Conservation (phyloP, 2,329 filamentous ascomycete species). For the Fusarium nanum region DNA sequence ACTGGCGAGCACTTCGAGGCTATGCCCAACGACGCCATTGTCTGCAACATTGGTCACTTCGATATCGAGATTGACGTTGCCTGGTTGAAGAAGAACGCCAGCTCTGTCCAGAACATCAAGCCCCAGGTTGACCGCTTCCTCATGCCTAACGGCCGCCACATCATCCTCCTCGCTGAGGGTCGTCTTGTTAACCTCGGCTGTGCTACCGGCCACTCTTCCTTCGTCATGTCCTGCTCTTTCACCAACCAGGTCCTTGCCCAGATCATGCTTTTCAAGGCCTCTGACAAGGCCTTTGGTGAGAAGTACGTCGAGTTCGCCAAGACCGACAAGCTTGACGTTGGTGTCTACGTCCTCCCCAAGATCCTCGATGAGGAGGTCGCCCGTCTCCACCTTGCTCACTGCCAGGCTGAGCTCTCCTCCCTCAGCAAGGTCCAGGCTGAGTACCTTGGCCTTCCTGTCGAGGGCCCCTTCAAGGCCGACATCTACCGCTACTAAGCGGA, state of each 20-base stretch:
- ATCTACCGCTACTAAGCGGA: conserved; percentile 60
- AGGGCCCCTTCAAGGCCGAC: conserved; percentile 97
- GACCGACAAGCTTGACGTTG: conserved; percentile 87
- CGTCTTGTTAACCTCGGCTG: conserved; percentile 99
- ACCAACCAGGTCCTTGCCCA: conserved; percentile 99
- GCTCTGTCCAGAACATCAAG: conserved; percentile 98
- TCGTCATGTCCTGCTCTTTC: conserved; percentile 99
- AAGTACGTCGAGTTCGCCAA: conserved; percentile 98
- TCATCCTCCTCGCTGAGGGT: conserved; percentile 98
- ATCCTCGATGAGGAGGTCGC: conserved; percentile 99
- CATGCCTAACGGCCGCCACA: conserved; percentile 93
- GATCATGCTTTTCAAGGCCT: conserved; percentile 96
- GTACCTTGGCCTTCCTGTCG: conserved; percentile 86
- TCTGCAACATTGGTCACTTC: conserved; percentile 99
- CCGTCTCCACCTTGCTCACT: conserved; percentile 89
- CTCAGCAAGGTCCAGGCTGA: conserved; percentile 90
- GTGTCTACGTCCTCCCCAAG: conserved; percentile 97
- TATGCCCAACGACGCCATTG: conserved; percentile 98
- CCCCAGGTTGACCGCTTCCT: conserved; percentile 98
- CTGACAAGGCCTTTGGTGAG: conserved; percentile 85
- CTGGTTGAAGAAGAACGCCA: conserved; percentile 97
- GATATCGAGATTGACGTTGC: conserved; percentile 99
- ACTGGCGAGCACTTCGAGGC: conserved; percentile 90
- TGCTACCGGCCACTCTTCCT: conserved; percentile 98
- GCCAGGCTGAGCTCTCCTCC: conserved; percentile 92